These are phyloP conservation scores for Diaporthe velutina DNA, from an alignment of 2,329 filamentous ascomycete species.

Conservation along the genomic window DNA sequence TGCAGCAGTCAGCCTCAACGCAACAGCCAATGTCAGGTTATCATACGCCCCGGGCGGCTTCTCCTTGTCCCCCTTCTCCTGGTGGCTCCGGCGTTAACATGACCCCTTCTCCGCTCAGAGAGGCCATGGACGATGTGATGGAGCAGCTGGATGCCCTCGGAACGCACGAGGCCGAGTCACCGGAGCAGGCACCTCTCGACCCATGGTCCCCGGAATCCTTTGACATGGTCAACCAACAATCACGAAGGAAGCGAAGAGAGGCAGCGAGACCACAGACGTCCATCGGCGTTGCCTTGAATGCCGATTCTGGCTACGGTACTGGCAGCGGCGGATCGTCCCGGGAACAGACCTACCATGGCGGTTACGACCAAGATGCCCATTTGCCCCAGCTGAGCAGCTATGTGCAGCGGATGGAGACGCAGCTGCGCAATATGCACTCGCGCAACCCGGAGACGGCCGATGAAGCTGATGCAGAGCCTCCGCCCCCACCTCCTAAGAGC, in stretches of 20 bases:
- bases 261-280: conserved; percentile 76
- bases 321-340: conserved; percentile 67
- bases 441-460: conserved; percentile 60
- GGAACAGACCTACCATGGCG: conserved; percentile 56
- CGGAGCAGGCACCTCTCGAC: conserved; percentile 66
- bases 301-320: conserved; percentile 73
- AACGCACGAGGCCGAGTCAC: conserved; percentile 66
- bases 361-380: conserved; percentile 60
- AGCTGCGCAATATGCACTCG: conserved; percentile 79
- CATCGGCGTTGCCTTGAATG: conserved; percentile 72
- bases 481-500: conserved; percentile 73
- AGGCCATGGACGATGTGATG: conserved; percentile 99
- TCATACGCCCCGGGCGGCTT: conserved; percentile 69
- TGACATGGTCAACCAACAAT: conserved; percentile 64
- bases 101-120: conserved; percentile 91
- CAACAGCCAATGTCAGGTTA: conserved; percentile 57
- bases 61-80: conserved; percentile 78
- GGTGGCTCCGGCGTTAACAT: conserved; percentile 67
- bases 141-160: conserved; percentile 92
- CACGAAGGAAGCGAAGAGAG: conserved; percentile 49
- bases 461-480: conserved; percentile 51
- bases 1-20: conserved; percentile 54
- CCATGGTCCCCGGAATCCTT: conserved; percentile 96
- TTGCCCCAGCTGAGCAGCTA: conserved; percentile 86
- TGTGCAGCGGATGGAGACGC: conserved; percentile 90